Evolutionary conservation across 495 filamentous ascomycete species (phyloP).

Genomic region (Bryoglossum gracile): DNA sequence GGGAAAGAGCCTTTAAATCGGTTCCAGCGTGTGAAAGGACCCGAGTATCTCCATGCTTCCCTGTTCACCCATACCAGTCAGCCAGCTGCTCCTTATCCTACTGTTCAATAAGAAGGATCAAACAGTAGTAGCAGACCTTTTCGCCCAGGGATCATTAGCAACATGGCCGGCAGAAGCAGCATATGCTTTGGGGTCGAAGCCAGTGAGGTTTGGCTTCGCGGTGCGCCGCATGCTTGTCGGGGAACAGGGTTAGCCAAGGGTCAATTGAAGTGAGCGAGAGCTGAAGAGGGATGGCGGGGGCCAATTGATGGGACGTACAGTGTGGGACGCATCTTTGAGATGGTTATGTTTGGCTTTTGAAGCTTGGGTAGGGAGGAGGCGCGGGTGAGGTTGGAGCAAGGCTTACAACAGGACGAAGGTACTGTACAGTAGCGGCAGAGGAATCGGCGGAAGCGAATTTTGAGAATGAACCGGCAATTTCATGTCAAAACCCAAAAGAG

Average conservation of each 20-base stretch:
- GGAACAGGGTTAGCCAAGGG: not conserved
- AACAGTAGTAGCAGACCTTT: conserved; percentile 9
- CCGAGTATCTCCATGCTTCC: conserved; percentile 90
- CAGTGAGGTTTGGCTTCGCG: conserved; percentile 62
- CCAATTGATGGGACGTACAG: conserved; percentile 15
- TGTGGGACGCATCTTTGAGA: conserved; percentile 22
- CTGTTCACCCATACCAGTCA: conserved; percentile 36
- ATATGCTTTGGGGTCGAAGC: conserved; percentile 73
- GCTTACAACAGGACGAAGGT: too few relatives aligned
- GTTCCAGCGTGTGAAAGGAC: conserved; percentile 79
- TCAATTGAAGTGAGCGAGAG: not conserved
- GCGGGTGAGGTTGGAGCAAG: conserved; percentile 11
- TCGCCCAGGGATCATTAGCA: conserved; percentile 75
- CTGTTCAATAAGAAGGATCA: too few relatives aligned
- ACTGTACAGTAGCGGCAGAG: too few relatives aligned
- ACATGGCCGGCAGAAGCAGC: conserved; percentile 56
- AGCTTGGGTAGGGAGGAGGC: conserved; percentile 1
- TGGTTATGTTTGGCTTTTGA: conserved; percentile 14
- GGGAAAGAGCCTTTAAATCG: conserved; percentile 82
- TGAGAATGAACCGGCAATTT: too few relatives aligned
- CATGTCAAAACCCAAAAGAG: too few relatives aligned
- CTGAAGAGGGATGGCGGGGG: too few relatives aligned
- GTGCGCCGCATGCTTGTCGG: conserved; percentile 24
- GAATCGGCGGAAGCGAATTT: too few relatives aligned
- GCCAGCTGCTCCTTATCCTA: not conserved